These are phyloP conservation scores for Aquilaria malaccensis DNA, from an alignment of 345 rosid genomes.

Conservation along the genomic window DNA sequence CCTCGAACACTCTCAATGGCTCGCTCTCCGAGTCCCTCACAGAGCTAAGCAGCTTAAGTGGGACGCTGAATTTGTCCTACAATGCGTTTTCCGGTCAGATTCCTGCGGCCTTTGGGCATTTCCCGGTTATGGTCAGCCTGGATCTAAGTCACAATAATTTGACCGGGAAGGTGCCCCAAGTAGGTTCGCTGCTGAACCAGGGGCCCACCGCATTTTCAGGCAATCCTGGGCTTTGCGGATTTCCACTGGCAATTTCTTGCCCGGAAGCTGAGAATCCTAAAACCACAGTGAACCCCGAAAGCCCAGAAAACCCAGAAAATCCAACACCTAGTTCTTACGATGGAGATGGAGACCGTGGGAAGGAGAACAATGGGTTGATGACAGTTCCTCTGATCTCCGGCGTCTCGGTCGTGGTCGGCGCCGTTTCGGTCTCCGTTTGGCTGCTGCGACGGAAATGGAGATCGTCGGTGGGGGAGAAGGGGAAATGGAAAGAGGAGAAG, in stretches of 20 bases:
- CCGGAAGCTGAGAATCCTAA: conserved; percentile 44
- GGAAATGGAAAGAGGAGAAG: conserved; percentile 18
- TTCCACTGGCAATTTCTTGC: conserved; percentile 63
- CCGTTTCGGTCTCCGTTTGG: conserved; percentile 56
- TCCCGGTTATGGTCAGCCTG: conserved; percentile 71
- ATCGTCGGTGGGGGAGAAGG: conserved; percentile 23
- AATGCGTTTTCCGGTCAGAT: conserved; percentile 67
- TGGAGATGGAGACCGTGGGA: conserved; percentile 12
- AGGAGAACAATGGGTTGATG: conserved; percentile 32
- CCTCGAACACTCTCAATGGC: conserved; percentile 64
- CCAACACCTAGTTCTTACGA: conserved; percentile 17
- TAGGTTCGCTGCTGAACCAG: conserved; percentile 79
- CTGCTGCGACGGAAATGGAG: conserved; percentile 39
- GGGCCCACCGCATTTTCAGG: conserved; percentile 96
- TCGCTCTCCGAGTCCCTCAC: conserved; percentile 61
- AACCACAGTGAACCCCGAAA: conserved; percentile 33
- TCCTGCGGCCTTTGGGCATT: conserved; percentile 59
- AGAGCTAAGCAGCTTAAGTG: conserved; percentile 49
- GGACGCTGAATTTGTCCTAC: conserved; percentile 68
- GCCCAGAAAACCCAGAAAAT: conserved; percentile 34
- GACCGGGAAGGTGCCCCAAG: conserved; percentile 73
- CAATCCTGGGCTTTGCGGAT: conserved; percentile 79
- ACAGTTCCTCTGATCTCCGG: conserved; percentile 61
- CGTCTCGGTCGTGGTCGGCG: conserved; percentile 49
- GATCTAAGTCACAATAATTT: conserved; percentile 82